phyloP scores from a whole-genome alignment of 768 basidiomycete species.

The Tricholoma saponaceum region DNA sequence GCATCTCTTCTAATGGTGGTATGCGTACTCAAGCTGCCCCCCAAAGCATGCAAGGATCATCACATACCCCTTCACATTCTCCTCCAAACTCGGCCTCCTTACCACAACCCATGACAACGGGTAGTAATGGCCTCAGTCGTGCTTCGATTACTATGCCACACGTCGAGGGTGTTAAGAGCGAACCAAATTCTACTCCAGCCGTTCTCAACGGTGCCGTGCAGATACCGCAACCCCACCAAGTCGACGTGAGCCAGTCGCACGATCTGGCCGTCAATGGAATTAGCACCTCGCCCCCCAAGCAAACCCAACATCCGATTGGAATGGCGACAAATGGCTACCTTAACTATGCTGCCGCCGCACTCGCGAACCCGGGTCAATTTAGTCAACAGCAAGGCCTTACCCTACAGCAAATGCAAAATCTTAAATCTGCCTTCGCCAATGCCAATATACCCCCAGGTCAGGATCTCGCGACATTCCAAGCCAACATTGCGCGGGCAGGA shows the following conservation, averaged over 20 bases:
- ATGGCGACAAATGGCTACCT: slow-evolving; percentile 43
- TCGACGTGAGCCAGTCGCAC: slow-evolving; percentile 16
- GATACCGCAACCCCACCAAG: slow-evolving; percentile 24
- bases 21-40: slow-evolving; percentile 46
- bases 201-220: slow-evolving; percentile 29
- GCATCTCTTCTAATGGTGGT: slow-evolving; percentile 56
- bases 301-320: slow-evolving; percentile 9
- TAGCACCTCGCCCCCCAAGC: not conserved
- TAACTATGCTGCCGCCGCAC: slow-evolving; percentile 25
- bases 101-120: slow-evolving; percentile 34
- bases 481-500: not conserved
- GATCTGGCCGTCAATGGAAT: slow-evolving; percentile 19
- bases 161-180: slow-evolving; percentile 36
- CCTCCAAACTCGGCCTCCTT: slow-evolving; percentile 27
- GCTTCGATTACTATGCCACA: slow-evolving; percentile 45
- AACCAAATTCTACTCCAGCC: slow-evolving; percentile 22
- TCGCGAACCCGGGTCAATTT: slow-evolving; percentile 33
- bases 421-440: slow-evolving; percentile 53
- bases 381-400: slow-evolving; percentile 37
- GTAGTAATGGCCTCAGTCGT: slow-evolving; percentile 34
- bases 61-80: slow-evolving; percentile 17
- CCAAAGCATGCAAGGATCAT: slow-evolving; percentile 14
- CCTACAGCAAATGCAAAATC: slow-evolving; percentile 54
- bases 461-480: slow-evolving; percentile 26
- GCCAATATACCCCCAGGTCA: slow-evolving; percentile 35